Evolutionary conservation across 31 red algal genomes (phyloP).

Genomic region (Odonthalia washingtoniensis): DNA sequence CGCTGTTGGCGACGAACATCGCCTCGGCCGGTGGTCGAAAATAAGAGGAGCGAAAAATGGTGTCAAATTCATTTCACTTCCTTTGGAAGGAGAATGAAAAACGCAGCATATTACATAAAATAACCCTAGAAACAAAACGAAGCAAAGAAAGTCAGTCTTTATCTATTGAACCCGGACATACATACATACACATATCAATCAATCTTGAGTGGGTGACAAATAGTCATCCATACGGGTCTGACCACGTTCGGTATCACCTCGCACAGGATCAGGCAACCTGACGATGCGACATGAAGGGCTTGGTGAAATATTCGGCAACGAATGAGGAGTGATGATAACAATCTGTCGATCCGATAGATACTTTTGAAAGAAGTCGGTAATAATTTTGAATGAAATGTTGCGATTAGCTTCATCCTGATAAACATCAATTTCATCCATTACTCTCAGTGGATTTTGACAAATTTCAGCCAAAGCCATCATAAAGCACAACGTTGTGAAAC

Average conservation of each 20-base stretch:
- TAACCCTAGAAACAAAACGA: too few species aligned
- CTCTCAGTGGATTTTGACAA: constrained; percentile 83
- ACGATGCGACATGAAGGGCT: constrained; percentile 51
- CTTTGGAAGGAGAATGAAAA: not conserved
- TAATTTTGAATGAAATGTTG: constrained; percentile 77
- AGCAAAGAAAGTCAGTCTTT: too few species aligned
- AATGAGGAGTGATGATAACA: constrained; percentile 93
- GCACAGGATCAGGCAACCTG: constrained; percentile 45
- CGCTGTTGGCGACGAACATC: constrained; percentile 91
- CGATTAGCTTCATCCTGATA: constrained; percentile 95
- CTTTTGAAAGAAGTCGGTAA: constrained; percentile 74
- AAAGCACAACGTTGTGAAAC: constrained; percentile 89
- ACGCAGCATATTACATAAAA: too few species aligned
- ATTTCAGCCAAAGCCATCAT: constrained; percentile 92
- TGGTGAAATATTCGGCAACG: constrained; percentile 69
- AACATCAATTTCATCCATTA: constrained; percentile 99
- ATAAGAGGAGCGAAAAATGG: constrained; percentile 63
- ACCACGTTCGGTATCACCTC: not conserved
- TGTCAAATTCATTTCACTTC: constrained; percentile 67
- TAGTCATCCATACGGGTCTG: constrained; percentile 57
- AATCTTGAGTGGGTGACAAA: constrained; percentile 15
- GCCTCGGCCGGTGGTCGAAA: constrained; percentile 83
- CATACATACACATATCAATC: too few species aligned
- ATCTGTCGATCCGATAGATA: constrained; percentile 80
- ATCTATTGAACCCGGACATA: too few species aligned